Conservation (phyloP, 2,329 filamentous ascomycete species). For the Claviceps digitariae region DNA sequence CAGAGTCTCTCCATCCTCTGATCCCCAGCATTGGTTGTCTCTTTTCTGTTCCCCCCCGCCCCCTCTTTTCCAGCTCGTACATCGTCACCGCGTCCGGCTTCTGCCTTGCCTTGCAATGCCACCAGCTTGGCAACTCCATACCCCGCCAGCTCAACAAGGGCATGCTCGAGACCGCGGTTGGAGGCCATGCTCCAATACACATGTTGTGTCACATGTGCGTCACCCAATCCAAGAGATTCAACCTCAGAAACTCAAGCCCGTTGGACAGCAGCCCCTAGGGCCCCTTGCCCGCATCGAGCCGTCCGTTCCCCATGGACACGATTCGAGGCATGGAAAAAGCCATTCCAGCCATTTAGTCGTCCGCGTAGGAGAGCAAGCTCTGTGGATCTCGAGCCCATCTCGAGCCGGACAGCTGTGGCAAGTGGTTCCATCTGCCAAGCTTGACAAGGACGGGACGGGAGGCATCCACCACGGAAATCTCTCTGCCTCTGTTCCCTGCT, state of each 20-base stretch:
- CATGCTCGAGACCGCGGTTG: background rate
- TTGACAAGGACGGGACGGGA: background rate
- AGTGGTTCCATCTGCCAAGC: background rate
- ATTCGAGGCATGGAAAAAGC: background rate
- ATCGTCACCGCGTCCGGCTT: background rate
- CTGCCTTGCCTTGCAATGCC: background rate
- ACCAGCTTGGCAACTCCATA: background rate
- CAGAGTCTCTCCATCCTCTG: background rate
- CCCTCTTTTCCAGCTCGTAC: background rate
- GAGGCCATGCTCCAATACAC: background rate
- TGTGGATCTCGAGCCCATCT: background rate
- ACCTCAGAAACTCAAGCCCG: background rate
- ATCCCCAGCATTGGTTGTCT: background rate
- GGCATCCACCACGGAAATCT: background rate
- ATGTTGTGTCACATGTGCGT: background rate
- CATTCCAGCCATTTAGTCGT: background rate
- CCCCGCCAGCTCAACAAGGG: background rate
- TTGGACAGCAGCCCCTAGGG: background rate
- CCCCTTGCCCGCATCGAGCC: background rate
- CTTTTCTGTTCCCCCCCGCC: background rate
- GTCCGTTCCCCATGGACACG: background rate
- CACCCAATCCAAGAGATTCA: background rate
- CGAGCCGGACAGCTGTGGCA: background rate
- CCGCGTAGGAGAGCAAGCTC: background rate
- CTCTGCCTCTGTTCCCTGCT: background rate